Evolutionary conservation across 2,329 filamentous ascomycete species (phyloP).

Genomic region (Tolypocladium pustulatum): DNA sequence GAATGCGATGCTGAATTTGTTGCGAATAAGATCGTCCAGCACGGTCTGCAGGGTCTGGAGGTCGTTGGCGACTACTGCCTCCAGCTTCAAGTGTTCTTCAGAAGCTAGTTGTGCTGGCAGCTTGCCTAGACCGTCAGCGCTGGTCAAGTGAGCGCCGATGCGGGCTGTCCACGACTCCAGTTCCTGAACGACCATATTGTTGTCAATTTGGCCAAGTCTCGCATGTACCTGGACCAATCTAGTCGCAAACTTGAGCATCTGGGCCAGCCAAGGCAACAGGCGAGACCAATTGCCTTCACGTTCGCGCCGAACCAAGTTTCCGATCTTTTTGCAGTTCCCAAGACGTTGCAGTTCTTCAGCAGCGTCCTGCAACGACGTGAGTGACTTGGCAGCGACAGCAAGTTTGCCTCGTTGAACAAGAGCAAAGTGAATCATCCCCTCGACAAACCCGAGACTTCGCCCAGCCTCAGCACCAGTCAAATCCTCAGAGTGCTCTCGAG

Average conservation of each 20-base stretch:
- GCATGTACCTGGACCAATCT: slow-evolving; percentile 56
- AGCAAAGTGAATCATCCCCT: slow-evolving; percentile 65
- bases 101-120: slow-evolving; percentile 44
- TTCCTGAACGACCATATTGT: slow-evolving; percentile 29
- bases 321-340: slow-evolving; percentile 14
- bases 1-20: slow-evolving; percentile 51
- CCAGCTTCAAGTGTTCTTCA: slow-evolving; percentile 19
- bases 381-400: slow-evolving; percentile 23
- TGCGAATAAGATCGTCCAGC: slow-evolving; percentile 26
- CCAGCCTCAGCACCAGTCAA: slow-evolving; percentile 70
- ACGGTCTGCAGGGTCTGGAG: slow-evolving; percentile 26
- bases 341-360: slow-evolving; percentile 26
- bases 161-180: slow-evolving; percentile 40
- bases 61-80: slow-evolving; percentile 22
- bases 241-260: slow-evolving; percentile 53
- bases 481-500: slow-evolving; percentile 72
- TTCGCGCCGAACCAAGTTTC: slow-evolving; percentile 9
- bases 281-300: slow-evolving; percentile 13
- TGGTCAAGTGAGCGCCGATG: slow-evolving; percentile 32
- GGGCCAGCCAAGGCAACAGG: slow-evolving; percentile 49
- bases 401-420: slow-evolving; percentile 49
- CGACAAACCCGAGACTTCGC: slow-evolving; percentile 74
- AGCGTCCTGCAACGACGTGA: slow-evolving; percentile 27
- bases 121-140: slow-evolving; percentile 29
- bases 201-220: slow-evolving; percentile 47